These are phyloP conservation scores for Ophiocordyceps camponoti-leonardi DNA, from an alignment of 2,329 filamentous ascomycete genomes.

Conservation along the genomic window DNA sequence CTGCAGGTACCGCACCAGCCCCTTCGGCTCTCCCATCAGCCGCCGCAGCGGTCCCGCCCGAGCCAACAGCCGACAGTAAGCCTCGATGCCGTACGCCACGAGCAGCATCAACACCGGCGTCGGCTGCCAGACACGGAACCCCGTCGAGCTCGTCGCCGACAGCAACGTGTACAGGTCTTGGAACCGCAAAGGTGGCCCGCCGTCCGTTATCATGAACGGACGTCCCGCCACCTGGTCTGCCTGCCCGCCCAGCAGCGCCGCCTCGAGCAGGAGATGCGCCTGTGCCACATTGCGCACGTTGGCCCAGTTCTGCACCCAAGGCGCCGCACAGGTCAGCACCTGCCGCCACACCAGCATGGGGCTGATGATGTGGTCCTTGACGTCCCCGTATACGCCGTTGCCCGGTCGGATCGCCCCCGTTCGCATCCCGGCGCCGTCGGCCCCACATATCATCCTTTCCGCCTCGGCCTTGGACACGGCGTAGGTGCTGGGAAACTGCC, in stretches of 20 bases:
- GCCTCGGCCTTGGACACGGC: conserved; percentile 31
- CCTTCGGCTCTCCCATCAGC: conserved; percentile 13
- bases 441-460: conserved; percentile 29
- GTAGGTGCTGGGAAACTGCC: conserved; percentile 31
- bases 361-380: conserved; percentile 15
- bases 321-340: conserved; percentile 23
- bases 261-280: conserved; percentile 34
- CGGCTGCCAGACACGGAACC: conserved; percentile 13
- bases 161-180: conserved; percentile 21
- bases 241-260: conserved; percentile 24
- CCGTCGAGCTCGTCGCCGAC: conserved; percentile 11
- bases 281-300: conserved; percentile 33
- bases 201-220: conserved; percentile 32
- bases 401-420: conserved; percentile 36
- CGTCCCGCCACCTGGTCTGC: conserved; percentile 21
- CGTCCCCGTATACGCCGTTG: conserved; percentile 34
- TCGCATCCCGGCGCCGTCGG: conserved; percentile 24
- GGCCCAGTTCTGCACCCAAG: conserved; percentile 31
- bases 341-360: conserved; percentile 18
- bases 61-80: conserved; percentile 5
- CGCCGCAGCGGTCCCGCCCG: conserved; percentile 7
- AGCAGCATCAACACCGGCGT: conserved; percentile 19
- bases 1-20: conserved; percentile 20
- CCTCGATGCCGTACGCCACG: conserved; percentile 14
- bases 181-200: conserved; percentile 24